Conservation (phyloP, 768 basidiomycete species). For the Trametes meyenii region DNA sequence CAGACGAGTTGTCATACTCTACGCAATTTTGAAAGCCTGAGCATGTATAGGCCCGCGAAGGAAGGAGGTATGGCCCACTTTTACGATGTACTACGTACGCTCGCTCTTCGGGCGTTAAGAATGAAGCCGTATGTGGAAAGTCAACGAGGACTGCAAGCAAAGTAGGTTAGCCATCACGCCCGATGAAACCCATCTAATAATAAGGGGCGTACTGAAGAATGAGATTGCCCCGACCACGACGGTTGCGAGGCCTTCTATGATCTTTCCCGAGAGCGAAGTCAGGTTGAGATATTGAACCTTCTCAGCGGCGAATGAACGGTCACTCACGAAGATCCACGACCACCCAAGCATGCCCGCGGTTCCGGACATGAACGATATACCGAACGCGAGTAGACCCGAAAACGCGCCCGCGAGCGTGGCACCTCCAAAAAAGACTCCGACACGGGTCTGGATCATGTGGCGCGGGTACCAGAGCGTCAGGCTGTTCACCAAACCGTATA, state of each 20-base stretch:
- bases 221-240: constrained; percentile 53
- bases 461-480: constrained; percentile 32
- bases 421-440: constrained; percentile 32
- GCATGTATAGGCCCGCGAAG: neutral
- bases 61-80: constrained; percentile 1
- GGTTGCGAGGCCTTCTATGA: constrained; percentile 66
- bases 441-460: constrained; percentile 30
- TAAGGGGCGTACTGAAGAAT: constrained; percentile 9
- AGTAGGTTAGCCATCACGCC: too few relatives aligned
- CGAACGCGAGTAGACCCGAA: constrained; percentile 37
- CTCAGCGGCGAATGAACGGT: too few relatives aligned
- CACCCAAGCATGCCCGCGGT: constrained; percentile 31
- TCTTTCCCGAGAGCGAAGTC: constrained; percentile 35
- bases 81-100: constrained; percentile 42
- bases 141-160: constrained; percentile 55
- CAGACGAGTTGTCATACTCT: constrained; percentile 60
- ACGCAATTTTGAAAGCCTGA: constrained; percentile 37
- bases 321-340: constrained; percentile 37
- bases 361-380: constrained; percentile 38
- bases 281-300: neutral
- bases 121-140: constrained; percentile 58
- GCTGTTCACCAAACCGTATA: neutral
- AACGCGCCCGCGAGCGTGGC: constrained; percentile 30
- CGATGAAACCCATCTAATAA: too few relatives aligned
- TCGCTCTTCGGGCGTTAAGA: constrained; percentile 64